Evolutionary conservation across 1,139 yeast species (phyloP).

Genomic region (Pichia norvegensis): DNA sequence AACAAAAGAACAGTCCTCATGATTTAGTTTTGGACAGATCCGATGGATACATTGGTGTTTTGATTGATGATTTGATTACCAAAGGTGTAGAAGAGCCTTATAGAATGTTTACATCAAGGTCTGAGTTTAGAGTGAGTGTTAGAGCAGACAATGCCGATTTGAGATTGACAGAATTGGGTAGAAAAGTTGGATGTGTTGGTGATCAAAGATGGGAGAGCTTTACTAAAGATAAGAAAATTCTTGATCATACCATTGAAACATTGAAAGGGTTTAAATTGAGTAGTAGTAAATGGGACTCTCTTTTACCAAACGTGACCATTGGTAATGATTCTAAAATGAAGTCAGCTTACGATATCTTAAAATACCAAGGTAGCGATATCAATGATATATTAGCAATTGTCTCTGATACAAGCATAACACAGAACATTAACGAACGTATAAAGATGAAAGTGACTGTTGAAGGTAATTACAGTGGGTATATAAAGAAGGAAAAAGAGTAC

Average conservation of each 20-base stretch:
- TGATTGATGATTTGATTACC: constrained; percentile 88
- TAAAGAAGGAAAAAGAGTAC: constrained; percentile 62
- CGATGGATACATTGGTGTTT: constrained; percentile 86
- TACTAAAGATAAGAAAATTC: constrained; percentile 38
- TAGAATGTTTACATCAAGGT: constrained; percentile 94
- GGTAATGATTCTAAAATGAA: constrained; percentile 36
- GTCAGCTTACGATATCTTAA: constrained; percentile 49
- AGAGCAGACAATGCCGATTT: constrained; percentile 92
- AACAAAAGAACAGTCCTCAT: constrained; percentile 30
- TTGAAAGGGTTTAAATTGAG: constrained; percentile 42
- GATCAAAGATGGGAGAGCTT: constrained; percentile 51
- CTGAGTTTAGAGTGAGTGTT: constrained; percentile 84
- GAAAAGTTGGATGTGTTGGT: constrained; percentile 57
- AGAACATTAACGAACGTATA: constrained; percentile 43
- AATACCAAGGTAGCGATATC: constrained; percentile 32
- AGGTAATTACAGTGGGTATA: constrained; percentile 77
- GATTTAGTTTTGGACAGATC: constrained; percentile 58
- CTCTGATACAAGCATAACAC: constrained; percentile 17
- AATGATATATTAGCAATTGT: constrained; percentile 33
- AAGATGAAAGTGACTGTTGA: constrained; percentile 62
- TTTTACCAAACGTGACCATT: constrained; percentile 30
- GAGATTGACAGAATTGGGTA: constrained; percentile 68
- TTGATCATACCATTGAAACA: constrained; percentile 37
- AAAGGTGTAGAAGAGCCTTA: constrained; percentile 97
- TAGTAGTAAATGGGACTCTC: constrained; percentile 54